These are phyloP conservation scores for Nosema muscidifuracis DNA, from an alignment of 371 early-diverging fungal species.

Conservation along the genomic window DNA sequence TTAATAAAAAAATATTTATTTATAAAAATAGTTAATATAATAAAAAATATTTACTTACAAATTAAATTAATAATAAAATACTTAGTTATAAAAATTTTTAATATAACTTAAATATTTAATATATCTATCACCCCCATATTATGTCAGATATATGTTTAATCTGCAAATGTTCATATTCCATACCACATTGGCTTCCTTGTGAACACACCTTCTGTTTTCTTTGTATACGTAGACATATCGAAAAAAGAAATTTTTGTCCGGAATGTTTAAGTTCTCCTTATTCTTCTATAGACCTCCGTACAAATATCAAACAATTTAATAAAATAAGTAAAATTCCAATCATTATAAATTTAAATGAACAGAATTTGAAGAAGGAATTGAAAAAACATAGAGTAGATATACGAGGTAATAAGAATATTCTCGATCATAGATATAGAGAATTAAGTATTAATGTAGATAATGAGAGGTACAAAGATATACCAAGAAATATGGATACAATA, in stretches of 20 bases:
- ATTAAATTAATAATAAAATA: too few species aligned
- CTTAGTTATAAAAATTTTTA: too few species aligned
- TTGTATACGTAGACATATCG: slow-evolving; percentile 35
- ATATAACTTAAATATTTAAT: too few species aligned
- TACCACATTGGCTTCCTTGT: slow-evolving; percentile 29
- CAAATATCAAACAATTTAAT: not conserved
- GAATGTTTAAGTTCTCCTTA: slow-evolving; percentile 9
- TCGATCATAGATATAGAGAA: not conserved
- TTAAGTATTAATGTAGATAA: slow-evolving; percentile 1
- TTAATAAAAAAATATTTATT: too few species aligned
- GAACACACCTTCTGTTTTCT: slow-evolving; percentile 33
- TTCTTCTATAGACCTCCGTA: not conserved
- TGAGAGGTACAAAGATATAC: slow-evolving; percentile 5
- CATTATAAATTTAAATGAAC: not conserved
- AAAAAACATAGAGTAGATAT: not conserved
- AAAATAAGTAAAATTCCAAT: slow-evolving; percentile 5
- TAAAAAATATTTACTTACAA: too few species aligned
- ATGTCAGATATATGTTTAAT: slow-evolving; percentile 15
- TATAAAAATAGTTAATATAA: too few species aligned
- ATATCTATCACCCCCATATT: not conserved
- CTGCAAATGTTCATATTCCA: slow-evolving; percentile 10
- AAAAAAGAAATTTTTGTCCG: slow-evolving; percentile 18
- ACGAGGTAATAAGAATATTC: not conserved
- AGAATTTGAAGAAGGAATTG: not conserved
- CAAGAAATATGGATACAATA: slow-evolving; percentile 1